Evolutionary conservation across 768 basidiomycete species (phyloP).

Genomic region (Mycena capillaripes): DNA sequence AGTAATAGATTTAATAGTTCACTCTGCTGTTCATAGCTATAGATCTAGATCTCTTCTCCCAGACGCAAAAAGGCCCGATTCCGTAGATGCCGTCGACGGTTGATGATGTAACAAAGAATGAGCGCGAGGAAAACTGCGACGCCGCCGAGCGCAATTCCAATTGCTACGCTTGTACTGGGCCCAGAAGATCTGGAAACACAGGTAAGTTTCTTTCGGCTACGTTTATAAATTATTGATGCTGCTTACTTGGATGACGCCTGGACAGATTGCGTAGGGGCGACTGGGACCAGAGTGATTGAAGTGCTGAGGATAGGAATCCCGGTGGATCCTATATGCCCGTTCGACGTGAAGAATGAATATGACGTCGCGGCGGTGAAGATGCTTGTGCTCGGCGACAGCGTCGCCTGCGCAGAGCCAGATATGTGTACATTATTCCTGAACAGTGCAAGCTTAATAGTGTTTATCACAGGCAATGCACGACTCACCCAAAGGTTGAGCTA

Average conservation of each 20-base stretch:
- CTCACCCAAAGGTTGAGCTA: slow-evolving; percentile 5
- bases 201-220: not conserved
- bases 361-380: slow-evolving; percentile 16
- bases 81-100: slow-evolving; percentile 14
- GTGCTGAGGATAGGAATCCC: slow-evolving; percentile 4
- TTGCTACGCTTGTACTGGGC: not conserved
- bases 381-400: slow-evolving; percentile 13
- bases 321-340: slow-evolving; percentile 1
- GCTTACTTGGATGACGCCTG: slow-evolving; percentile 3
- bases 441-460: not conserved
- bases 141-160: slow-evolving; percentile 26
- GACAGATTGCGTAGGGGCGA: not conserved
- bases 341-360: slow-evolving; percentile 9
- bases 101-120: slow-evolving; percentile 17
- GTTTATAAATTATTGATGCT: not conserved
- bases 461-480: not conserved
- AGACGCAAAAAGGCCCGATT: slow-evolving; percentile 21
- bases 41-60: slow-evolving; percentile 19
- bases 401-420: not conserved
- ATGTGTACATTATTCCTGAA: slow-evolving; percentile 3
- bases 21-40: no score
- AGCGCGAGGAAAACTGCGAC: slow-evolving; percentile 15
- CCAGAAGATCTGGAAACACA: not conserved
- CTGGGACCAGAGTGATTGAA: not conserved
- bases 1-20: not conserved